Evolutionary conservation across 768 basidiomycete genomes (phyloP).

Genomic region (Tylopilus intermedius): DNA sequence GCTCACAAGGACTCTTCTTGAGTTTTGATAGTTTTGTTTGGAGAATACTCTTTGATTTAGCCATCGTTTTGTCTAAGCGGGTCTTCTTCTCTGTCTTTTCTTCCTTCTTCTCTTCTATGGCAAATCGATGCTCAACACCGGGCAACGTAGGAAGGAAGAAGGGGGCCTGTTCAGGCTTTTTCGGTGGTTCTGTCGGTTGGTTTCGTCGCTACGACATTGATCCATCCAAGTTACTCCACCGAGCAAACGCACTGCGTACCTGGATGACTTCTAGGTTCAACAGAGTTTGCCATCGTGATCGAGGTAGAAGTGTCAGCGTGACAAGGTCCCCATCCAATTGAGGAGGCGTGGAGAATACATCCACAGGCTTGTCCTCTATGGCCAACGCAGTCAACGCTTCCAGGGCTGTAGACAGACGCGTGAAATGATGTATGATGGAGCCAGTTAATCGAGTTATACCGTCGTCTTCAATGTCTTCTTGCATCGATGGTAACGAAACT

Average conservation of each 20-base stretch:
- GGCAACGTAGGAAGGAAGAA: slow-evolving; percentile 95
- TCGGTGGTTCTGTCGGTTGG: slow-evolving; percentile 93
- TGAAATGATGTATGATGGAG: slow-evolving; percentile 5
- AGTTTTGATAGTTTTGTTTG: slow-evolving; percentile 57
- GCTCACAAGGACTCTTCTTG: slow-evolving; percentile 65
- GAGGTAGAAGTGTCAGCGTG: slow-evolving; percentile 86
- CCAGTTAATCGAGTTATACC: slow-evolving; percentile 40
- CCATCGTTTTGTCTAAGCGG: slow-evolving; percentile 48
- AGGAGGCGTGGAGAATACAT: slow-evolving; percentile 80
- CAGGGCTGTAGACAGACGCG: slow-evolving; percentile 42
- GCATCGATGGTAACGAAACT: slow-evolving; percentile 75
- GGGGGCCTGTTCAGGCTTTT: slow-evolving; percentile 91
- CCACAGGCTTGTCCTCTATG: slow-evolving; percentile 53
- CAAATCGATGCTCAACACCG: slow-evolving; percentile 82
- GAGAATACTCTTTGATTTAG: slow-evolving; percentile 63
- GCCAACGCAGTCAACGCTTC: slow-evolving; percentile 65
- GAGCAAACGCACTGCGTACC: slow-evolving; percentile 35
- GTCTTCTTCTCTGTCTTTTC: slow-evolving; percentile 39
- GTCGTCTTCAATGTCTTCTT: slow-evolving; percentile 75
- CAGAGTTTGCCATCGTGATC: slow-evolving; percentile 94
- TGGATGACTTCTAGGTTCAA: slow-evolving; percentile 93
- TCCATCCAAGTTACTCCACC: not conserved
- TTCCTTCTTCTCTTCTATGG: slow-evolving; percentile 41
- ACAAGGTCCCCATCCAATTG: slow-evolving; percentile 89
- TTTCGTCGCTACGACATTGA: slow-evolving; percentile 70